Percentiles rank a stretch among this genome's conserved stretches.
Conservation (phyloP, 176 grass and related monocot species). For the Olyra latifolia region DNA sequence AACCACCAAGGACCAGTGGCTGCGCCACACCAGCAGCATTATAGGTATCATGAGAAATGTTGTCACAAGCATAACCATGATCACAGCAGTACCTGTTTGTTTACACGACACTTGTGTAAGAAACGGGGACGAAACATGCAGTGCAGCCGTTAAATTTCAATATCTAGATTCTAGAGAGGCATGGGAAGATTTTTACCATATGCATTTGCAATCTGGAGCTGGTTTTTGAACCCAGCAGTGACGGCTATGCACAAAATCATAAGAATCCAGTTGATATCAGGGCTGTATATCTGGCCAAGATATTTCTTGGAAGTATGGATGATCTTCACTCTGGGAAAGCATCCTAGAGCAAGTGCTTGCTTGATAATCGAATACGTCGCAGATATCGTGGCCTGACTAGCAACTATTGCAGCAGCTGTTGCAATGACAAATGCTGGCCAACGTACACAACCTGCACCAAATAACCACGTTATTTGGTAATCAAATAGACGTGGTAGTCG, state of each 20-base stretch:
- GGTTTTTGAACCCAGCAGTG: slow-evolving; percentile 74
- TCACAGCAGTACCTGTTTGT: slow-evolving; percentile 77
- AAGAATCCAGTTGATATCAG: slow-evolving; percentile 91
- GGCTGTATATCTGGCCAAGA: slow-evolving; percentile 88
- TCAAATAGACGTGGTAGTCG: background rate
- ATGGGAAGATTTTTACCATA: slow-evolving; percentile 52
- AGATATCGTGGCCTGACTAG: slow-evolving; percentile 92
- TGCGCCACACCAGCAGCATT: slow-evolving; percentile 88
- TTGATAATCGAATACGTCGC: slow-evolving; percentile 87
- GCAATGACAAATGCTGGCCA: slow-evolving; percentile 78
- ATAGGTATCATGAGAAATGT: slow-evolving; percentile 86
- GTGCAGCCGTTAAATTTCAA: background rate
- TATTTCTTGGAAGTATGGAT: slow-evolving; percentile 83
- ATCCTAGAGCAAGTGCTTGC: slow-evolving; percentile 80
- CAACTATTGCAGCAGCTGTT: slow-evolving; percentile 77
- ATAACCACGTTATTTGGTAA: background rate
- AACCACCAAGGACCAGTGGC: slow-evolving; percentile 61
- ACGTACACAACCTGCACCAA: slow-evolving; percentile 49
- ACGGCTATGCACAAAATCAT: slow-evolving; percentile 75
- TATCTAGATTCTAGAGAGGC: background rate
- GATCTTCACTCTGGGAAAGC: slow-evolving; percentile 87
- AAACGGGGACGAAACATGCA: background rate
- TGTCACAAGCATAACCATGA: slow-evolving; percentile 93
- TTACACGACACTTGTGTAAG: slow-evolving; percentile 21
- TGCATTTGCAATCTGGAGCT: slow-evolving; percentile 80